Evolutionary conservation across 108 stramenopile species (phyloP).

Genomic region (Schizochytrium sp.): DNA sequence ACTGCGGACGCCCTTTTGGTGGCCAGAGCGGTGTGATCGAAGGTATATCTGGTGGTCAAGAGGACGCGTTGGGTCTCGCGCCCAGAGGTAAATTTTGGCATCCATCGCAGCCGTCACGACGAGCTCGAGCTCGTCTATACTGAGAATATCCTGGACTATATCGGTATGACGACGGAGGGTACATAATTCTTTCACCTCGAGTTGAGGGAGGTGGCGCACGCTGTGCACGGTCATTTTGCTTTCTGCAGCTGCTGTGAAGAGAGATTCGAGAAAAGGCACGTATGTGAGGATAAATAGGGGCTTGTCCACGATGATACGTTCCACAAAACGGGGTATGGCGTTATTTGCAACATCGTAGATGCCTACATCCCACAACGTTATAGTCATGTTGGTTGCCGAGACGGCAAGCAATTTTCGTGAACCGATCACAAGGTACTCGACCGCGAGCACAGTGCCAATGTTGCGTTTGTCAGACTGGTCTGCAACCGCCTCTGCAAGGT

Average conservation of each 20-base stretch:
- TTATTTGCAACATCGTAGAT: background rate
- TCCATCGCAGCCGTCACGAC: background rate
- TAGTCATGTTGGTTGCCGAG: constrained; percentile 3
- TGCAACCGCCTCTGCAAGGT: background rate
- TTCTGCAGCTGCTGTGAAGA: background rate
- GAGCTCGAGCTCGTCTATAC: background rate
- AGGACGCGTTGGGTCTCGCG: background rate
- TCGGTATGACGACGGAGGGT: background rate
- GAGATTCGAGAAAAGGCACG: background rate
- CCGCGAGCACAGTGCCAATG: background rate
- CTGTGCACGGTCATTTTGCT: background rate
- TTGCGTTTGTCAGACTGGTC: constrained; percentile 3
- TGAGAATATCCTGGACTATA: background rate
- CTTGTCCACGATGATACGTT: background rate
- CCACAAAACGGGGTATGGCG: background rate
- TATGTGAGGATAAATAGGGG: background rate
- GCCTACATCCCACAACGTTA: background rate
- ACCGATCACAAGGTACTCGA: background rate
- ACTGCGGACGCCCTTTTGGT: constrained; percentile 1
- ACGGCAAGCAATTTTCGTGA: background rate
- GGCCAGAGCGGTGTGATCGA: background rate
- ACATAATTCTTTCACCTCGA: background rate
- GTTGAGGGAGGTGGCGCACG: background rate
- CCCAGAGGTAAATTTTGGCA: background rate
- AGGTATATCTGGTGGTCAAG: background rate